Evolutionary conservation across 2,329 filamentous ascomycete genomes (phyloP), one percentile per base, ranked within the genome.

Genomic region (Colletotrichum sp.): DNA sequence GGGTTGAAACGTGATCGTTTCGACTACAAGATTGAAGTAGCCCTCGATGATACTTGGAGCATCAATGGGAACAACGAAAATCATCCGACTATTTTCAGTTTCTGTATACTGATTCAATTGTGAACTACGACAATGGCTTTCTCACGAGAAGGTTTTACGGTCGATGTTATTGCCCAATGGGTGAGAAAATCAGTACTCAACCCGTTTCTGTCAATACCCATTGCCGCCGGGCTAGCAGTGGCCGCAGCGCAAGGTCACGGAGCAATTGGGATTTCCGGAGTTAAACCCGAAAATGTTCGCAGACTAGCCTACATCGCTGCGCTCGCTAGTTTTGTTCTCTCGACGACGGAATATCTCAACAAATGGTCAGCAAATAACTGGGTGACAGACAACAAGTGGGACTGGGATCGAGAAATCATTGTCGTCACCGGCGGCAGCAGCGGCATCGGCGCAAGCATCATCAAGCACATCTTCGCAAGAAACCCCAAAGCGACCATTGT

Each of bases 371-470:
- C 79, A 30, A 82, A 82, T 74, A 81, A 82, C 65, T 81, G 80
- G 80, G 75, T 79, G 44, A 69, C 73, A 0, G 73, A 76, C 32
- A 36, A 68, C 6, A 76, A 39, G 16, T 83, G 84, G 84, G 77
- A 85, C 64, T 88, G 86, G 85, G 78, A 81, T 7, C 80, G 81
- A 5, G 87, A 88, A 71, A 80, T 88, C 4, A 86, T 87, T 1
- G 82, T 88, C 6, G 84, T 88, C 3, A 88, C 87, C 2, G 87
- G 87, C 5, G 87, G 85, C 3, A 86, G 83, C 52, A 83, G 85
- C 67, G 87, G 87, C 5, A 87, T 88, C 63, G 87, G 87, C 1
- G 79, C 79, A 30, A 80, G 80, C 70, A 82, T 87, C 63, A 84
- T 82, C 15, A 78, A 81, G 65, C 81, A 73, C 64, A 82, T 85